These are phyloP conservation scores for Solanum verrucosum DNA, from an alignment of 257 asterid genomes.

Conservation along the genomic window DNA sequence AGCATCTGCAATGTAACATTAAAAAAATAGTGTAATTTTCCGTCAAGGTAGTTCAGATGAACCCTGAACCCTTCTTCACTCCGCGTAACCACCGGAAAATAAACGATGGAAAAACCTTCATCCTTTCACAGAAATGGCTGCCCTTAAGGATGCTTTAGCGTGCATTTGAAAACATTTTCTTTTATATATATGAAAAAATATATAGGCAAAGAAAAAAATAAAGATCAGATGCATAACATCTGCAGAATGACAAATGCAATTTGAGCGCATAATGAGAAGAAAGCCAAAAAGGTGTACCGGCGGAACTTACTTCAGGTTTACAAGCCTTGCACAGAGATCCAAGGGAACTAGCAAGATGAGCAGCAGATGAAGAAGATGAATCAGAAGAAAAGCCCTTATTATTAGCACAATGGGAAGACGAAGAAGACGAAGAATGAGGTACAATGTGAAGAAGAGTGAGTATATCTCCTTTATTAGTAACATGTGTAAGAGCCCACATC, in stretches of 20 bases:
- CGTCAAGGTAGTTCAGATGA: neutral
- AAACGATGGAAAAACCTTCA: neutral
- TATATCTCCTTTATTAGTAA: slow-evolving; percentile 64
- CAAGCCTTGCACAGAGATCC: slow-evolving; percentile 82
- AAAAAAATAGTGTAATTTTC: neutral
- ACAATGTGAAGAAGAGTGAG: slow-evolving; percentile 69
- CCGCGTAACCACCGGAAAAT: neutral
- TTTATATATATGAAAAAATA: too few species aligned
- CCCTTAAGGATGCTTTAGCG: neutral
- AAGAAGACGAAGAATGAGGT: slow-evolving; percentile 18
- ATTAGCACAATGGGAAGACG: neutral
- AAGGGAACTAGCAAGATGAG: slow-evolving; percentile 57
- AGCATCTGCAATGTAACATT: neutral
- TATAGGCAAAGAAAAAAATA: neutral
- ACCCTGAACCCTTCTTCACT: neutral
- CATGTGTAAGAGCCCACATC: slow-evolving; percentile 97
- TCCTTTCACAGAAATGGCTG: neutral
- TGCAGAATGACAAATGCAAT: neutral
- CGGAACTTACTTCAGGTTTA: slow-evolving; percentile 58
- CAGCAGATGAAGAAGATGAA: slow-evolving; percentile 22
- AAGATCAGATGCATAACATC: neutral
- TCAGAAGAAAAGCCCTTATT: slow-evolving; percentile 12
- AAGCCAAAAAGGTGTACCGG: neutral
- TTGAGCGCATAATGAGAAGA: neutral
- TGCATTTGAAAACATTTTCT: neutral